Conservation (phyloP, 108 stramenopile genomes). For the Chaetoceros muelleri region DNA sequence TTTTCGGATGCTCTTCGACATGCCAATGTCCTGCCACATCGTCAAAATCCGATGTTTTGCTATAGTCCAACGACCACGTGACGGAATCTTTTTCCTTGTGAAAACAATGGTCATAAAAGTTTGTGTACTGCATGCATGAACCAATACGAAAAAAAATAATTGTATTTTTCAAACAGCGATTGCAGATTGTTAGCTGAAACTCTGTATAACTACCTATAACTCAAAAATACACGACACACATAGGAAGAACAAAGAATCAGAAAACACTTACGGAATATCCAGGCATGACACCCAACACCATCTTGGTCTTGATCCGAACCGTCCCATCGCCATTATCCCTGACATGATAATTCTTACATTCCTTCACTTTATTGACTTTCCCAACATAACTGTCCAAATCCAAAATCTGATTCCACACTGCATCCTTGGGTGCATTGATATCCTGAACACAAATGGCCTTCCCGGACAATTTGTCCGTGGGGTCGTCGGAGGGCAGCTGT, state of each 20-base stretch:
- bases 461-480: constrained; percentile 17
- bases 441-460: constrained; percentile 66
- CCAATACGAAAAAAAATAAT: constrained; percentile 2
- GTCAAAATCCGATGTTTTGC: constrained; percentile 60
- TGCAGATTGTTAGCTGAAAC: background rate
- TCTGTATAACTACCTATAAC: no score
- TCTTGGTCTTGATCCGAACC: constrained; percentile 44
- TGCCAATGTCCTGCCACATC: constrained; percentile 72
- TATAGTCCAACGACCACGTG: constrained; percentile 66
- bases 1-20: constrained; percentile 37
- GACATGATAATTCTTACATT: constrained; percentile 47
- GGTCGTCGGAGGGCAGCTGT: constrained; percentile 19
- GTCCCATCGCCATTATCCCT: constrained; percentile 27
- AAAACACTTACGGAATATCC: constrained; percentile 47
- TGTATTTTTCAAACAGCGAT: background rate
- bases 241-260: background rate
- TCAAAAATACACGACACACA: constrained; percentile 1
- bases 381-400: constrained; percentile 41
- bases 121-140: constrained; percentile 25
- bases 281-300: constrained; percentile 53
- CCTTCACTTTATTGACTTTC: constrained; percentile 55
- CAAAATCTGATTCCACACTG: constrained; percentile 66
- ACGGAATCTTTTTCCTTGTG: constrained; percentile 28
- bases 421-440: constrained; percentile 44
- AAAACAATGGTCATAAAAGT: constrained; percentile 49